phyloP scores from a whole-genome alignment of 495 filamentous ascomycete species.

The Neurospora sp. region DNA sequence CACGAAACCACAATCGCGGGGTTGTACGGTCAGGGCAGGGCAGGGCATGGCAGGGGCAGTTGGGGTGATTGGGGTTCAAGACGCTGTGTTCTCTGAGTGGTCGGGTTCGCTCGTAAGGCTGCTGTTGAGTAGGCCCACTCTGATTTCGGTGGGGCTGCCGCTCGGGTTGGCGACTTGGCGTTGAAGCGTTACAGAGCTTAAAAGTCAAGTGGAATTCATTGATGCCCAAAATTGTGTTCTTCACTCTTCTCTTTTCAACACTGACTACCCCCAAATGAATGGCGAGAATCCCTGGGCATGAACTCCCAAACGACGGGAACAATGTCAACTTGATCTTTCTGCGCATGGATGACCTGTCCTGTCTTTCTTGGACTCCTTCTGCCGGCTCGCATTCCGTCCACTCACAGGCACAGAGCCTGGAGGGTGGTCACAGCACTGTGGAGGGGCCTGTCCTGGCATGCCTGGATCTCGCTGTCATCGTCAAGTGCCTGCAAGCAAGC shows the following conservation, averaged over 20 bases:
- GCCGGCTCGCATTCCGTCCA: not conserved
- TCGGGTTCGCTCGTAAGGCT: not conserved
- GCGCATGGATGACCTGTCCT: not conserved
- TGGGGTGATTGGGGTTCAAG: not conserved
- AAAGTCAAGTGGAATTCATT: not conserved
- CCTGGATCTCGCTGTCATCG: not conserved
- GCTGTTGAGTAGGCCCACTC: not conserved
- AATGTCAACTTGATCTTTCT: not conserved
- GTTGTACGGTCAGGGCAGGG: conserved; percentile 2
- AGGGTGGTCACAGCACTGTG: no score
- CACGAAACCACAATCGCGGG: conserved; percentile 1
- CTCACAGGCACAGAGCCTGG: not conserved
- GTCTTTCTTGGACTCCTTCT: not conserved
- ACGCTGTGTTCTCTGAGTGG: not conserved
- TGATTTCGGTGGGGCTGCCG: not conserved
- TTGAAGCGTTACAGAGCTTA: not conserved
- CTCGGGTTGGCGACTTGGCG: not conserved
- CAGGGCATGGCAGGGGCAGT: conserved; percentile 1
- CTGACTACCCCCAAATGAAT: no score
- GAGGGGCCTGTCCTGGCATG: no score
- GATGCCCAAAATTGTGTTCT: not conserved
- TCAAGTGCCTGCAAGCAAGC: not conserved
- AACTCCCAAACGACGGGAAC: not conserved
- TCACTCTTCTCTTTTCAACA: not conserved
- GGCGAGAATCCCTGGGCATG: no score